Percentiles rank a stretch among this genome's conserved stretches.
These are phyloP conservation scores for Salix dunnii DNA, from an alignment of 345 rosid genomes.

Conservation along the genomic window DNA sequence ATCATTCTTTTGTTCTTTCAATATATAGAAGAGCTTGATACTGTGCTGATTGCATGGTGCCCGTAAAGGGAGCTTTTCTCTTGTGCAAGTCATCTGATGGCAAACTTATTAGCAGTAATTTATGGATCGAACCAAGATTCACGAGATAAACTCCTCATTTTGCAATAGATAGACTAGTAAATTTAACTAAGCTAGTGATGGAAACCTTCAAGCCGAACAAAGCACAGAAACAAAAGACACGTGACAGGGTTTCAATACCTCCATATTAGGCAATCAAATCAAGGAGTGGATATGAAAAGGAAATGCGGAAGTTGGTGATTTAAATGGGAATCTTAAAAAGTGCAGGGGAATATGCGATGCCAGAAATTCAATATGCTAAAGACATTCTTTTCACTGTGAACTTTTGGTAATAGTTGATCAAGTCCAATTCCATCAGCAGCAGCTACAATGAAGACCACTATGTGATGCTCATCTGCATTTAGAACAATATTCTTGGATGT, in stretches of 20 bases:
- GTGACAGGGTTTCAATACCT: neutral
- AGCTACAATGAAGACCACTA: neutral
- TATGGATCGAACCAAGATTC: neutral
- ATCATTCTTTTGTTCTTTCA: constrained; percentile 9
- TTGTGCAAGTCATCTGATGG: neutral
- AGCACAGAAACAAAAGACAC: neutral
- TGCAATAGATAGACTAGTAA: too few relatives aligned
- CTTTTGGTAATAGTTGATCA: neutral
- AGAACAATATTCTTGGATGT: too few relatives aligned
- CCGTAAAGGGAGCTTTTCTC: neutral
- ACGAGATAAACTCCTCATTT: neutral
- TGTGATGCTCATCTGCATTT: too few relatives aligned
- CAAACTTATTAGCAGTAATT: neutral
- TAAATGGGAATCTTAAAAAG: constrained; percentile 5
- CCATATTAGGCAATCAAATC: neutral
- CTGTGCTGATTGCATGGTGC: constrained; percentile 8
- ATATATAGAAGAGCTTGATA: neutral
- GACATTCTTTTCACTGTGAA: neutral
- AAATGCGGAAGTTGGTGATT: neutral
- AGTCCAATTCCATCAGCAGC: neutral
- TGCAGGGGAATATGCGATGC: constrained; percentile 9
- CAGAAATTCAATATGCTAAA: neutral
- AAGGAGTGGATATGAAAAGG: constrained; percentile 4
- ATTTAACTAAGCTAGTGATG: neutral
- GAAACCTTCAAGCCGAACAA: too few relatives aligned